These are phyloP conservation scores for Gastrodia elata DNA, from an alignment of 106 monocot genomes.

Conservation along the genomic window DNA sequence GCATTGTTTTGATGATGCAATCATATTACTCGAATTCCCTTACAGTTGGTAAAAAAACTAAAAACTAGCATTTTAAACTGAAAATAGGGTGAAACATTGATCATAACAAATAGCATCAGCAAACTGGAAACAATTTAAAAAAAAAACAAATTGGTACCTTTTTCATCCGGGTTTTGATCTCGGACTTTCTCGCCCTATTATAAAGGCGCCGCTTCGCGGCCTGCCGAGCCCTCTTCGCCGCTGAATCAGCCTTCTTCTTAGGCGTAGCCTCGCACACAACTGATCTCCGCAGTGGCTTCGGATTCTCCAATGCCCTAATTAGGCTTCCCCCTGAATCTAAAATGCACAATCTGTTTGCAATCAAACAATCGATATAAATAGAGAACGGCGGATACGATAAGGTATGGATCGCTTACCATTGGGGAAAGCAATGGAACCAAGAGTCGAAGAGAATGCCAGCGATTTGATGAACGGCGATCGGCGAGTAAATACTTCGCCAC, in stretches of 20 bases:
- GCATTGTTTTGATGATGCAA: background rate
- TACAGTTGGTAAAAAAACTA: background rate
- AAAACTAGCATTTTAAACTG: background rate
- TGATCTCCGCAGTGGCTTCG: slow-evolving; percentile 15
- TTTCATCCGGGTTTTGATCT: slow-evolving; percentile 68
- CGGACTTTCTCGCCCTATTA: slow-evolving; percentile 62
- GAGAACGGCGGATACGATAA: background rate
- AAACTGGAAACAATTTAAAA: background rate
- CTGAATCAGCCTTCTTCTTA: slow-evolving; percentile 63
- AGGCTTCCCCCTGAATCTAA: slow-evolving; percentile 11
- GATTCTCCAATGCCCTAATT: slow-evolving; percentile 26
- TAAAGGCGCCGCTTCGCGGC: slow-evolving; percentile 68
- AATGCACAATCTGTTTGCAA: background rate
- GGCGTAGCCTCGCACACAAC: slow-evolving; percentile 60
- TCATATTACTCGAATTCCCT: background rate
- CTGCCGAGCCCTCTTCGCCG: slow-evolving; percentile 68
- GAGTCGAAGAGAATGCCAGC: slow-evolving; percentile 28
- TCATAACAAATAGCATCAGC: background rate
- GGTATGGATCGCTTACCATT: slow-evolving; percentile 2
- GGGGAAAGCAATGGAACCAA: slow-evolving; percentile 14
- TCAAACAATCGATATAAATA: background rate
- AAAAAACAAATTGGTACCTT: slow-evolving; percentile 28
- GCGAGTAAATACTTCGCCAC: background rate
- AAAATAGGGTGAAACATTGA: no score
- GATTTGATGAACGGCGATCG: background rate